Base-by-base conservation (phyloP, 2,329 filamentous ascomycete genomes). In the Pyricularia grisea region DNA sequence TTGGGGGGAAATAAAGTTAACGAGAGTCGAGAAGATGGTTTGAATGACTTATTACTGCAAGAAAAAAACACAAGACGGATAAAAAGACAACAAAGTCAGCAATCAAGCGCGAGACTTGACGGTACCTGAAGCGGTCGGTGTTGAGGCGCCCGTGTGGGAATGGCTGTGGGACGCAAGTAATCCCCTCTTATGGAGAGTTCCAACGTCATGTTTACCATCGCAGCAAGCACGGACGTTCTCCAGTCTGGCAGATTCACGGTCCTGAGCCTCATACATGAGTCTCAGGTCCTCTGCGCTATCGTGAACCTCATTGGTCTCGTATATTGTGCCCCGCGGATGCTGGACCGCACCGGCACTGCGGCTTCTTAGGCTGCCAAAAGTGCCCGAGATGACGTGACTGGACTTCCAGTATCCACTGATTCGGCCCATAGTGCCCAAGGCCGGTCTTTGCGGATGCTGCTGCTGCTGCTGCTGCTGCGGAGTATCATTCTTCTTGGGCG, bases 151-250 rank as follows among this genome's bases (percentile, higher is more conserved):
- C 3, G 17, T 55, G 69, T 73, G 71, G 0, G 71, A 70, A 50
- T 72, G 73, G 1, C 70, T 72, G 68, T 74, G 69, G 2, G 70
- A 63, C 3, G 77, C 73, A 71, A 81, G 73, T 50, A 83, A 82
- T 70, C 81, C 78, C 72, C 81, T 81, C 76, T 82, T 84, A 66
- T 80, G 76, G 67, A 90, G 77, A 68, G 83, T 87, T 68, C 87
- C 85, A 66, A 93, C 90, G 76, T 93, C 90, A 75, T 93, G 90
- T 81, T 91, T 92, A 94, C 94, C 95, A 86, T 98, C 95, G 79
- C 95, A 99, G 81, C 95, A 99, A 70, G 94, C 94, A 76, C 95
- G 86, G 72, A 99, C 95, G 78, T 99, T 97, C 83, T 98, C 94
- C 74, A 98, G 84, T 71, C 90, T 86, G 76, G 94, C 92, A 30